These are phyloP conservation scores for Hymenoscyphus albidus DNA, from an alignment of 2,329 filamentous ascomycete genomes.

Conservation along the genomic window DNA sequence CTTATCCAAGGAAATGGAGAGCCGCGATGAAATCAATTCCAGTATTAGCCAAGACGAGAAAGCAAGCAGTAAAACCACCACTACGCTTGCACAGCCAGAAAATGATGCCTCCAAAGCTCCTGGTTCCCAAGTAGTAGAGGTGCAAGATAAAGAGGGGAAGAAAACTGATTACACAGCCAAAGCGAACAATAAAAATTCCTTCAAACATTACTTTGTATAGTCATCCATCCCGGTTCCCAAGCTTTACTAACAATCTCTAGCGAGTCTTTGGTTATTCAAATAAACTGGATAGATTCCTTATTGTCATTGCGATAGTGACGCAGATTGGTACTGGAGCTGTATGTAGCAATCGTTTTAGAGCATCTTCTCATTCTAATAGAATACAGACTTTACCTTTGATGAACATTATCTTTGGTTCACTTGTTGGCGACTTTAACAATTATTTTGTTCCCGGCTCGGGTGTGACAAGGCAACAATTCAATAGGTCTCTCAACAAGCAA, in stretches of 20 bases:
- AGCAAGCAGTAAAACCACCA: background rate
- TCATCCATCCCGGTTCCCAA: background rate
- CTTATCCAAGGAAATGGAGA: background rate
- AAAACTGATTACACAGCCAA: slow-evolving; percentile 29
- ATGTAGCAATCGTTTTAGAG: slow-evolving; percentile 10
- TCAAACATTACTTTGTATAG: slow-evolving; percentile 26
- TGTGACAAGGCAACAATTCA: slow-evolving; percentile 40
- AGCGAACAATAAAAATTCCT: slow-evolving; percentile 24
- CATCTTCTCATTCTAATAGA: slow-evolving; percentile 10
- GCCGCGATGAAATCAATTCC: slow-evolving; percentile 1
- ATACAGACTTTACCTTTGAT: slow-evolving; percentile 52
- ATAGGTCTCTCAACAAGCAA: slow-evolving; percentile 41
- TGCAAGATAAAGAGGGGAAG: slow-evolving; percentile 4
- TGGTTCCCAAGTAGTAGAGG: background rate
- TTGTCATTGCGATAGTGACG: slow-evolving; percentile 21
- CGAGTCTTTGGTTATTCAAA: slow-evolving; percentile 31
- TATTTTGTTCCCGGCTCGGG: slow-evolving; percentile 39
- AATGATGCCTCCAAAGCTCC: background rate
- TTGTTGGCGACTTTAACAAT: slow-evolving; percentile 44
- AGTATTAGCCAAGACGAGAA: background rate
- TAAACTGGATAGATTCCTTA: slow-evolving; percentile 22
- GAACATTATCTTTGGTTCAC: slow-evolving; percentile 52
- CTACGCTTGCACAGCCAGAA: background rate
- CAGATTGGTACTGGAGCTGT: slow-evolving; percentile 29
- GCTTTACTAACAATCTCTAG: slow-evolving; percentile 13